A percentile compares a stretch with the other conserved stretches of the same genome.
Evolutionary conservation across 2,329 filamentous ascomycete genomes (phyloP).

Genomic region (Macrophomina phaseolina): DNA sequence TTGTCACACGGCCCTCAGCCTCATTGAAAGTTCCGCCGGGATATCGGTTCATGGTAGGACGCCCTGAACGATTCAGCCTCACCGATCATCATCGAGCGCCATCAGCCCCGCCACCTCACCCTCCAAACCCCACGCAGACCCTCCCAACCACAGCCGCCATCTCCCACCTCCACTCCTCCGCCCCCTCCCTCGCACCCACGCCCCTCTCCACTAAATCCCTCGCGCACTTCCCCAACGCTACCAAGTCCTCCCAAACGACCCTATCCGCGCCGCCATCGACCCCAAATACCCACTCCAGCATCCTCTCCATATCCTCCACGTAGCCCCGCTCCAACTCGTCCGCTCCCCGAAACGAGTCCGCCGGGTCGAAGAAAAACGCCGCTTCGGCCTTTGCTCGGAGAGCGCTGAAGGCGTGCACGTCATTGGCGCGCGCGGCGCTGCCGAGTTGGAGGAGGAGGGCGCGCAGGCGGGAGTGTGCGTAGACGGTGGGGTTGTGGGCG

Average conservation of each 20-base stretch:
- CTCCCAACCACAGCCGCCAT: background rate
- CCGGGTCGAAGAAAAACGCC: background rate
- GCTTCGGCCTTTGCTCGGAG: background rate
- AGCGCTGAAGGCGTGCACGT: background rate
- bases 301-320: background rate
- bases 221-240: conserved; percentile 5
- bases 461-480: background rate
- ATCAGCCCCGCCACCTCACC: background rate
- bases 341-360: background rate
- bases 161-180: background rate
- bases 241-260: background rate
- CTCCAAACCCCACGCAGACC: conserved; percentile 1
- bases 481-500: conserved; percentile 9
- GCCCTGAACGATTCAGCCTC: background rate
- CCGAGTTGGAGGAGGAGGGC: background rate
- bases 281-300: conserved; percentile 5
- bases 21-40: no score
- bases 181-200: background rate
- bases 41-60: no score
- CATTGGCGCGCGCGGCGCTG: background rate
- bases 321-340: background rate
- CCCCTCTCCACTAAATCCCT: background rate
- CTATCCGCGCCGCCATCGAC: conserved; percentile 2
- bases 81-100: background rate
- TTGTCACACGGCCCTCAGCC: no score